These are phyloP conservation scores for Neopestalotiopsis clavispora DNA, from an alignment of 2,329 filamentous ascomycete genomes.

Conservation along the genomic window DNA sequence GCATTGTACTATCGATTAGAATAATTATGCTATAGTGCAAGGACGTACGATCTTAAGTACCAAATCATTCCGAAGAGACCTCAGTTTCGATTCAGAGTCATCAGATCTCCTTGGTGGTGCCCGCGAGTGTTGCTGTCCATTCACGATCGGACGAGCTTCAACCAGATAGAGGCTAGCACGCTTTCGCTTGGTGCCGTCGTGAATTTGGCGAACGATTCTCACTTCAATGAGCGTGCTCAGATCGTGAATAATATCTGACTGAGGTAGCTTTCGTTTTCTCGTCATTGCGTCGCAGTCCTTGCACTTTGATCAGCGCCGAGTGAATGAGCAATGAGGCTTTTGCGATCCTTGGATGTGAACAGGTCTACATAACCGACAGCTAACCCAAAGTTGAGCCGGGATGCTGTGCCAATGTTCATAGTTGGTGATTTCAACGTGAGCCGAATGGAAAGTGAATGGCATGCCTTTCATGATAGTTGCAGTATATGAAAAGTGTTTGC, in stretches of 20 bases:
- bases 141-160: neutral
- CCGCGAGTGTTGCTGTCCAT: neutral
- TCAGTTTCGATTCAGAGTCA: neutral
- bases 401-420: no score
- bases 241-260: neutral
- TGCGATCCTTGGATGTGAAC: neutral
- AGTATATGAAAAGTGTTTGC: no score
- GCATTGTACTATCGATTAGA: neutral
- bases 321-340: neutral
- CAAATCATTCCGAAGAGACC: neutral
- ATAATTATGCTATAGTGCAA: no score
- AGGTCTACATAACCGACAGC: neutral
- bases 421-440: no score
- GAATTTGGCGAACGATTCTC: neutral
- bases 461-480: neutral
- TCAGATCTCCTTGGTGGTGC: neutral
- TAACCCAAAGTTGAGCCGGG: no score
- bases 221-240: constrained; percentile 6
- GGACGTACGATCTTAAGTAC: neutral
- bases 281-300: neutral
- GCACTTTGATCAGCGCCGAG: neutral
- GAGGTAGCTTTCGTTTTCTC: neutral
- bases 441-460: neutral
- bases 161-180: constrained; percentile 5
- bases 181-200: constrained; percentile 7